Evolutionary conservation across 345 rosid species (phyloP).

Genomic region (Camelina sativa): DNA sequence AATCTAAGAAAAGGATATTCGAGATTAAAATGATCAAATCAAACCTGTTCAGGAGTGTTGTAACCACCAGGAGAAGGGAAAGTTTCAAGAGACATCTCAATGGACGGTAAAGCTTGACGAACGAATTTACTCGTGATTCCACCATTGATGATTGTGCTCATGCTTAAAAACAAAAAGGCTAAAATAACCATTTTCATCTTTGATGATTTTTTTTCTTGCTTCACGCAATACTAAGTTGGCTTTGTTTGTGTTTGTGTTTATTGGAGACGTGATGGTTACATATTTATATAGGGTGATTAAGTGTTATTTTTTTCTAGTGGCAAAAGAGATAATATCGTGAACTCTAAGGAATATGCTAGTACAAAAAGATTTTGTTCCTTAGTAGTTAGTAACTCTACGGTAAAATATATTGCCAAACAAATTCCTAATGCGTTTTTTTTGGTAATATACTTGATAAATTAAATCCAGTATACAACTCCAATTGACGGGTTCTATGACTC

Average conservation of each 20-base stretch:
- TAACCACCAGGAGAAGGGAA: constrained; percentile 23
- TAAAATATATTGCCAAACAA: no score
- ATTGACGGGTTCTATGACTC: no score
- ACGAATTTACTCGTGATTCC: constrained; percentile 34
- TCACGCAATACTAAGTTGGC: no score
- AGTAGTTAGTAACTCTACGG: not conserved
- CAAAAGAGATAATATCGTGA: not conserved
- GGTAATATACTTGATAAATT: no score
- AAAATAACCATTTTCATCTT: not conserved
- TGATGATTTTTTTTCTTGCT: not conserved
- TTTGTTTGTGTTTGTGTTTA: no score
- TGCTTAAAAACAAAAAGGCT: not conserved
- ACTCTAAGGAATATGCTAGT: not conserved
- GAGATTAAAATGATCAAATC: not conserved
- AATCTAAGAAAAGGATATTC: no score
- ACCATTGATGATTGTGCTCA: constrained; percentile 9
- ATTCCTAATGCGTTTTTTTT: no score
- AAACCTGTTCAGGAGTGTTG: constrained; percentile 24
- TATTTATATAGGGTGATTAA: not conserved
- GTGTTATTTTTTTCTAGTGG: no score
- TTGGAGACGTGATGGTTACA: not conserved
- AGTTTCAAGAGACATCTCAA: constrained; percentile 34
- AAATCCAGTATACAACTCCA: no score
- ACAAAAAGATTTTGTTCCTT: not conserved
- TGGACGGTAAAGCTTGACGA: constrained; percentile 4